phyloP scores from a whole-genome alignment of 1,284 basidiomycete species.

The Marasmius sp. region DNA sequence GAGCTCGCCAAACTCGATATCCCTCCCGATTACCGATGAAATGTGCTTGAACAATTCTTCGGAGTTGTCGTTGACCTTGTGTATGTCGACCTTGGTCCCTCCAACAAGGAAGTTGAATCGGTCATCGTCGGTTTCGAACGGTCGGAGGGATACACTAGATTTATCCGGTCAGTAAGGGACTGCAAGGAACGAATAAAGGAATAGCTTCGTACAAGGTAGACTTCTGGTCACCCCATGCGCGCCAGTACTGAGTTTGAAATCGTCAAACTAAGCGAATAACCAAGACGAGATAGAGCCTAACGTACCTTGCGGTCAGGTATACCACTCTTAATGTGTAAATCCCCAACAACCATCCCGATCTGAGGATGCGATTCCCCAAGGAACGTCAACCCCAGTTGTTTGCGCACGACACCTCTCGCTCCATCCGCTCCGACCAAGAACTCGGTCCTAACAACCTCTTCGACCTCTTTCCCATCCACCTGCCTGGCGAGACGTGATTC shows the following conservation, averaged over 20 bases:
- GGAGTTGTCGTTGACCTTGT: constrained; percentile 26
- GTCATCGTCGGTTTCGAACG: constrained; percentile 26
- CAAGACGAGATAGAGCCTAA: neutral
- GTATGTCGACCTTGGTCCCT: constrained; percentile 27
- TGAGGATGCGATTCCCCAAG: constrained; percentile 27
- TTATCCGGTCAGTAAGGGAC: neutral
- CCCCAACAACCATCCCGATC: constrained; percentile 19
- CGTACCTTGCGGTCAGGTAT: constrained; percentile 29
- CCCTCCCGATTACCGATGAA: constrained; percentile 28
- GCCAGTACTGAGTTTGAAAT: constrained; percentile 27
- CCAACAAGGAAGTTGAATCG: constrained; percentile 35
- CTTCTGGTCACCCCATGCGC: constrained; percentile 32
- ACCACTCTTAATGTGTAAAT: constrained; percentile 29
- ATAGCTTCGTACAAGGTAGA: constrained; percentile 23
- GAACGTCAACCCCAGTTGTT: constrained; percentile 30
- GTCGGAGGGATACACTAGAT: constrained; percentile 33
- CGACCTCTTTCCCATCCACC: constrained; percentile 1
- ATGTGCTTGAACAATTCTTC: constrained; percentile 31
- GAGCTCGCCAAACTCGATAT: constrained; percentile 33
- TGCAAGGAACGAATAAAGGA: neutral
- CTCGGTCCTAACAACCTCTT: constrained; percentile 26
- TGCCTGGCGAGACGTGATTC: neutral
- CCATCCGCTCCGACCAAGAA: constrained; percentile 43
- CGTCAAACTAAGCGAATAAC: neutral
- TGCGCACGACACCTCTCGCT: constrained; percentile 32